Percentiles rank a stretch among this genome's conserved stretches.
phyloP scores from a whole-genome alignment of 1,284 basidiomycete genomes.

The Caloboletus firmus region DNA sequence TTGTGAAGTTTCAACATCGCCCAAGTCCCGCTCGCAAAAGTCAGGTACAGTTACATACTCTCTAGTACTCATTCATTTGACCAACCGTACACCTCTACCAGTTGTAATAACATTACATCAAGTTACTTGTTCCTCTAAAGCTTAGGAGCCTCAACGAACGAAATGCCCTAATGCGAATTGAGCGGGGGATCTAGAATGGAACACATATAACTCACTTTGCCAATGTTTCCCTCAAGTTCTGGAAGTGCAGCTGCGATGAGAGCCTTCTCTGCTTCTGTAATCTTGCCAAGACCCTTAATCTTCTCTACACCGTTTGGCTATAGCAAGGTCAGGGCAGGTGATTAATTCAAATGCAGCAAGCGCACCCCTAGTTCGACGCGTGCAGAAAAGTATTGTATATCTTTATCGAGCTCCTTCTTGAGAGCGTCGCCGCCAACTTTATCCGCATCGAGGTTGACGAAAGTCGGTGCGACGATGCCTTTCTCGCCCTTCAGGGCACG shows the following conservation, averaged over 20 bases:
- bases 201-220: constrained; percentile 48
- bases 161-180: constrained; percentile 33
- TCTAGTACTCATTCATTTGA: constrained; percentile 4
- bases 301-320: constrained; percentile 79
- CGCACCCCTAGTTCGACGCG: constrained; percentile 83
- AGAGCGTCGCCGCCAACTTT: constrained; percentile 64
- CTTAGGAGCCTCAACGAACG: constrained; percentile 40
- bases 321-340: constrained; percentile 2
- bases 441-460: constrained; percentile 82
- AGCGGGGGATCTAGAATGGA: neutral
- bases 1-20: too few species aligned
- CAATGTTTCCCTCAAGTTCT: constrained; percentile 80
- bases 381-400: constrained; percentile 84
- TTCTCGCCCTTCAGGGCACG: constrained; percentile 87
- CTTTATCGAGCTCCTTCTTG: constrained; percentile 60
- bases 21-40: neutral
- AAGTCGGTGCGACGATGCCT: constrained; percentile 83
- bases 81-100: constrained; percentile 9
- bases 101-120: neutral
- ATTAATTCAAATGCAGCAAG: constrained; percentile 15
- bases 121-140: constrained; percentile 29
- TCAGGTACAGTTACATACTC: neutral
- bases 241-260: constrained; percentile 81
- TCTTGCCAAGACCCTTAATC: constrained; percentile 74
- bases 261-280: constrained; percentile 70